Percentiles rank a stretch among this genome's conserved stretches.
Conservation (phyloP, 139 green algal species). For the Chlamydomonas sphaeroides region DNA sequence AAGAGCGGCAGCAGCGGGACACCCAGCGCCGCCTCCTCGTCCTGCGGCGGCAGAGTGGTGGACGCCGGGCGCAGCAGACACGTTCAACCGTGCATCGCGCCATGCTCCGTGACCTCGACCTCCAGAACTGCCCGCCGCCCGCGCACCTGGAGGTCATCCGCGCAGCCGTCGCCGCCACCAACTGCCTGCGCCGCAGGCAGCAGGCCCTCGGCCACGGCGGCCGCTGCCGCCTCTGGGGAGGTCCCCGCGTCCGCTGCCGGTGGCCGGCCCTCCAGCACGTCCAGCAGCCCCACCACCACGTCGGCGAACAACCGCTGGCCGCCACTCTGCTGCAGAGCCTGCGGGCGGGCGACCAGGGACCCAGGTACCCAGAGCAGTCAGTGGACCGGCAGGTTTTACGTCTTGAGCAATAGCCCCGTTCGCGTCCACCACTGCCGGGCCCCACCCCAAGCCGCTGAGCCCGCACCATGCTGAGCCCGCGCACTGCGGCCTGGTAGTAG, state of each 20-base stretch:
- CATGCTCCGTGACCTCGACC: no score
- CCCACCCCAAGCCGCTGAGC: no score
- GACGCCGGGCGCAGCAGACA: no score
- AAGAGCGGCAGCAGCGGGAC: slow-evolving; percentile 37
- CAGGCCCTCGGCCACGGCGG: slow-evolving; percentile 22
- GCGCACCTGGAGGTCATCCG: no score
- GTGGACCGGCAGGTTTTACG: no score
- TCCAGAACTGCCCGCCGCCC: no score
- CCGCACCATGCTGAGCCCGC: slow-evolving; percentile 59
- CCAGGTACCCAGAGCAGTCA: no score
- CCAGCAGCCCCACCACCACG: slow-evolving; percentile 59
- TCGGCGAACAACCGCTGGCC: slow-evolving; percentile 59
- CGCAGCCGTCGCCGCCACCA: no score
- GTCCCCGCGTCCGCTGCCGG: background rate
- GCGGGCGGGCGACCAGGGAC: no score
- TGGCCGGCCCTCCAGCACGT: slow-evolving; percentile 23
- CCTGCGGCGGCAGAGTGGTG: background rate
- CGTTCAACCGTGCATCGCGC: no score
- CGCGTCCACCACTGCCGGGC: no score
- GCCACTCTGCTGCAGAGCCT: slow-evolving; percentile 66
- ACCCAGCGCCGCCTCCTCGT: slow-evolving; percentile 25
- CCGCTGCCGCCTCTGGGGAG: background rate
- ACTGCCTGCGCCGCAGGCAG: background rate
- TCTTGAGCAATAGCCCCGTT: no score
- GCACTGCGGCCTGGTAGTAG: slow-evolving; percentile 47